A percentile compares a stretch with the other conserved stretches of the same genome.
Evolutionary conservation across 345 rosid genomes (phyloP).

Genomic region (Eucalyptus curtisii): DNA sequence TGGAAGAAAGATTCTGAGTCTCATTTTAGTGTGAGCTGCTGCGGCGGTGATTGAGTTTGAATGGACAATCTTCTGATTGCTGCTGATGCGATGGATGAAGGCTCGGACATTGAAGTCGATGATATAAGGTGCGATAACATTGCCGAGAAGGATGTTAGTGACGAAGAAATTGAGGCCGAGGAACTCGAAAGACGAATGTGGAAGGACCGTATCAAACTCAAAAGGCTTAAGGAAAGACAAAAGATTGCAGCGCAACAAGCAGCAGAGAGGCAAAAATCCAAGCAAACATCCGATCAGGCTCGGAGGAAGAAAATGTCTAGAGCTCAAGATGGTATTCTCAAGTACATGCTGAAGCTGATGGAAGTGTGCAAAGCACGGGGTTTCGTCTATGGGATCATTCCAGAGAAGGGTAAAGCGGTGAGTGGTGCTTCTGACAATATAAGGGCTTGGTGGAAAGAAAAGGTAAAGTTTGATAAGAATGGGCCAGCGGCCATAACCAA

Average conservation of each 20-base stretch:
- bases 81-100: slow-evolving; percentile 10
- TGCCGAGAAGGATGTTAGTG: slow-evolving; percentile 88
- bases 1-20: not conserved
- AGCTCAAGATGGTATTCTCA: slow-evolving; percentile 97
- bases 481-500: slow-evolving; percentile 92
- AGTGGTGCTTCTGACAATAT: slow-evolving; percentile 93
- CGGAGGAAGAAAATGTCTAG: slow-evolving; percentile 98
- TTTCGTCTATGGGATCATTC: slow-evolving; percentile 92
- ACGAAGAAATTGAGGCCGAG: slow-evolving; percentile 86
- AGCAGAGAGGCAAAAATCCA: slow-evolving; percentile 62
- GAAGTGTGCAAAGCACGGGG: slow-evolving; percentile 97
- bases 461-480: slow-evolving; percentile 91
- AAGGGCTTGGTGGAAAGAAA: slow-evolving; percentile 99
- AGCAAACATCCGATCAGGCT: slow-evolving; percentile 83
- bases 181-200: slow-evolving; percentile 92
- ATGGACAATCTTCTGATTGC: slow-evolving; percentile 5
- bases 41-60: not conserved
- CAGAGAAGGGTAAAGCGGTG: slow-evolving; percentile 92
- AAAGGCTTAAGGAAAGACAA: slow-evolving; percentile 75
- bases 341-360: slow-evolving; percentile 97
- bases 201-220: slow-evolving; percentile 82
- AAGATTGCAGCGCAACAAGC: slow-evolving; percentile 59
- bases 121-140: slow-evolving; percentile 70
- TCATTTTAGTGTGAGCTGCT: not conserved
- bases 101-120: slow-evolving; percentile 62